Conservation (phyloP, 768 basidiomycete species). For the Cystofilobasidium ferigula region DNA sequence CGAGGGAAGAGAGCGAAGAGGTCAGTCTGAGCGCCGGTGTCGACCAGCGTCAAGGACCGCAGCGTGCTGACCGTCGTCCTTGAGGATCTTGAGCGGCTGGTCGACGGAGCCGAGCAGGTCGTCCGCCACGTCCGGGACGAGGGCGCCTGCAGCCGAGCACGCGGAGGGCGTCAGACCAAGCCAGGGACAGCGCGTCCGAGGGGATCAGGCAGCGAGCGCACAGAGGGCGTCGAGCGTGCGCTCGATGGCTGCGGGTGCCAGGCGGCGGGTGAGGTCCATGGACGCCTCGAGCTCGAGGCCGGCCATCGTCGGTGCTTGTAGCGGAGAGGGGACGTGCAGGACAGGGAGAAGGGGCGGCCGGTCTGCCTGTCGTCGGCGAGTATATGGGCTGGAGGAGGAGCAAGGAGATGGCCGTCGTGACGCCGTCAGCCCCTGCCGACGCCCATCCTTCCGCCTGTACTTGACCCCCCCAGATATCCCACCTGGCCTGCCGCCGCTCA, state of each 20-base stretch:
- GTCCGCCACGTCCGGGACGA: conserved; percentile 87
- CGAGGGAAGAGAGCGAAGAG: no score
- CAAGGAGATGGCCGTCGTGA: no score
- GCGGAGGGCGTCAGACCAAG: not conserved
- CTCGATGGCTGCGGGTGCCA: not conserved
- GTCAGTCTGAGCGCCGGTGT: no score
- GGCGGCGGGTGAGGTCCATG: not conserved
- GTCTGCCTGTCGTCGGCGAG: no score
- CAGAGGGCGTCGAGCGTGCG: not conserved
- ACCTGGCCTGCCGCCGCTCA: not conserved
- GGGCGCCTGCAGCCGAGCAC: conserved; percentile 30
- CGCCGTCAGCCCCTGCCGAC: not conserved
- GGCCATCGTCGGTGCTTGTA: not conserved
- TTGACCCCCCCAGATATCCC: not conserved
- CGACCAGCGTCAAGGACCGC: no score
- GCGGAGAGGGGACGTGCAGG: not conserved
- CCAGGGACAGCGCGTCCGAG: not conserved
- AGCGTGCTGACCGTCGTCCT: conserved; percentile 58
- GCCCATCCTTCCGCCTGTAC: not conserved
- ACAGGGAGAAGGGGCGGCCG: not conserved
- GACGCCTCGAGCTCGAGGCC: not conserved
- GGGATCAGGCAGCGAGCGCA: not conserved
- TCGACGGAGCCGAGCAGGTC: conserved; percentile 91
- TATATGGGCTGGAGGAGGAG: no score
- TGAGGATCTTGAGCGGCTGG: conserved; percentile 73